A percentile compares a stretch with the other conserved stretches of the same genome.
These are phyloP conservation scores for Orbilia javanica DNA, from an alignment of 2,329 filamentous ascomycete genomes.

Conservation along the genomic window DNA sequence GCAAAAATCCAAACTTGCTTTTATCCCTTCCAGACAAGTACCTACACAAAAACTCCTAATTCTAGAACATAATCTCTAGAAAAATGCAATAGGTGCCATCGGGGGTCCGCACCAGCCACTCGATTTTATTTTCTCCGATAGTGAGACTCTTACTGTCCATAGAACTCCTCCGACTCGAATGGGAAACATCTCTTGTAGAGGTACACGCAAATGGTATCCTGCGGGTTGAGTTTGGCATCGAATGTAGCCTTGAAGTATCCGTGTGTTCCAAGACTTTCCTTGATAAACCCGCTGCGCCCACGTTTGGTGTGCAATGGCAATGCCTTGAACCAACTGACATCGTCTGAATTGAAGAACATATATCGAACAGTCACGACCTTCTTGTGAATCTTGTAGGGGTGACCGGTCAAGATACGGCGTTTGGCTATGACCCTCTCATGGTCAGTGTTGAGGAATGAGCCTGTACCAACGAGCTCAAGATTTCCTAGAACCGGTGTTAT, in stretches of 20 bases:
- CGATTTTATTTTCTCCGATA: not conserved
- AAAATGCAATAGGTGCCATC: slow-evolving; percentile 28
- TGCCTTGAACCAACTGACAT: slow-evolving; percentile 98
- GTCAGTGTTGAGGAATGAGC: slow-evolving; percentile 84
- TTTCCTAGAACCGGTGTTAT: slow-evolving; percentile 63
- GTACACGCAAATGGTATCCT: slow-evolving; percentile 77
- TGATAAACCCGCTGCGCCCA: slow-evolving; percentile 89
- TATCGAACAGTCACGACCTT: slow-evolving; percentile 95
- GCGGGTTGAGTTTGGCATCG: slow-evolving; percentile 93
- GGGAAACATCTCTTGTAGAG: slow-evolving; percentile 89
- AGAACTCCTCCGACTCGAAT: slow-evolving; percentile 72
- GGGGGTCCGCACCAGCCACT: slow-evolving; percentile 6
- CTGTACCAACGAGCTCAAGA: slow-evolving; percentile 83
- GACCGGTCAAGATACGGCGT: slow-evolving; percentile 90
- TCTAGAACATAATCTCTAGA: slow-evolving; percentile 42
- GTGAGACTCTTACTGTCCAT: slow-evolving; percentile 62
- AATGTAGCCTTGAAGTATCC: slow-evolving; percentile 99
- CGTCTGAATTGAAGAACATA: slow-evolving; percentile 96
- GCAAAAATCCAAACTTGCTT: slow-evolving; percentile 48
- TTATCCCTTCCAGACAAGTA: slow-evolving; percentile 32
- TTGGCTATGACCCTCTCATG: slow-evolving; percentile 86
- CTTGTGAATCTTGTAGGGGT: slow-evolving; percentile 99
- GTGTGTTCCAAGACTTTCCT: slow-evolving; percentile 93
- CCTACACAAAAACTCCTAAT: slow-evolving; percentile 24
- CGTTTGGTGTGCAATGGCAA: slow-evolving; percentile 93